Evolutionary conservation across 202 grass and related monocot species (phyloP), one percentile per base, ranked within the genome.

Genomic region (Eragrostis tef): DNA sequence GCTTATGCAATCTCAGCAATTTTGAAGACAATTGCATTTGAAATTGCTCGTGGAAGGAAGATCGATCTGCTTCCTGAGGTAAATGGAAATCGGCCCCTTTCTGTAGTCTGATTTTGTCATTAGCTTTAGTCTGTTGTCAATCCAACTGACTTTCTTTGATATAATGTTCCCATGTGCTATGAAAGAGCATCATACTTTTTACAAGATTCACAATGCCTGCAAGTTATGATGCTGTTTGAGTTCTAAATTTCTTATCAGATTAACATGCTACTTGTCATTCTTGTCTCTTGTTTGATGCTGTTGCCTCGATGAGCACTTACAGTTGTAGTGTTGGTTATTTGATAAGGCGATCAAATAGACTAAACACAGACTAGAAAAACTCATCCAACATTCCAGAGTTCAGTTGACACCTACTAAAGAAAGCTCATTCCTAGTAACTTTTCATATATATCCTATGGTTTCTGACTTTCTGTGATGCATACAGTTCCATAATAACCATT

Each of bases 21-120:
- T 88, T 83, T 99, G 93, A 99, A 99, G 89, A 90, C 90, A 79
- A 90, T 85, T 86, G 87, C 93, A 73, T 99, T 99, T 80, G 91
- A 96, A 88, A 86, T 93, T 67, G 78, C 97, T 82, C 85, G 83
- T 59, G 97, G 97, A 86, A 88, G 91, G 83, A 94, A 90, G 27
- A 84, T 90, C 67, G 93, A 96, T 83, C 84, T 96, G 77, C 84
- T 99, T 81, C 87, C 93, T 14, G 97, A 99, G 97, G 97, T 99
- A 92, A 93, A 71, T 88, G 15, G 68, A 49, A 59, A 43, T 49
- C 49, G 5, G 1, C 57, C 20, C 17, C 0, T 51, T 57, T 82
- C 64, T 75, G 0, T 20, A 21, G 21, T 31, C 10, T 64, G 11
- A 67, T 54, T 76, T 78, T 12, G 15, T 71, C 12, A 51, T 15